Conservation (phyloP, 352 stramenopile genomes). For the Phytophthora brassicae region DNA sequence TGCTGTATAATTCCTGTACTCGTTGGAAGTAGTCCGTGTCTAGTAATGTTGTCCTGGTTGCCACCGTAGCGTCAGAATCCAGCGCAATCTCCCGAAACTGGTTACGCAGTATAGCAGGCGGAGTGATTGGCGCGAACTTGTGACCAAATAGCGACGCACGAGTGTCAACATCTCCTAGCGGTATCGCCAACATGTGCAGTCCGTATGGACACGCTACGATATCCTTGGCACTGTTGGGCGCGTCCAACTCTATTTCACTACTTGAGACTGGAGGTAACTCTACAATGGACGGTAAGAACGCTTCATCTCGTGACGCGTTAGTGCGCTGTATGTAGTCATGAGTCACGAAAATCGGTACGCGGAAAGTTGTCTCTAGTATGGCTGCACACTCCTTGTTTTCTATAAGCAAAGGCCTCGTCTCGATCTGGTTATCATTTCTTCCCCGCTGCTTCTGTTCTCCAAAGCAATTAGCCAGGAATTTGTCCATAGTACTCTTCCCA, state of each 20-base stretch:
- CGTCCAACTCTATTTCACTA: not conserved
- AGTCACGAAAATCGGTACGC: slow-evolving; percentile 49
- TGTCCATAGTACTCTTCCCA: not conserved
- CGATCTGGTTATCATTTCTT: not conserved
- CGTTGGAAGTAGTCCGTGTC: slow-evolving; percentile 23
- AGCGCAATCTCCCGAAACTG: slow-evolving; percentile 31
- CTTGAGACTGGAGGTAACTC: slow-evolving; percentile 6
- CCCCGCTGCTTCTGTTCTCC: slow-evolving; percentile 3
- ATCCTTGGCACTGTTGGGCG: slow-evolving; percentile 5
- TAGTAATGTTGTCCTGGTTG: slow-evolving; percentile 17
- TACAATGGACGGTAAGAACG: slow-evolving; percentile 42
- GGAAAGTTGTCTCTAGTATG: slow-evolving; percentile 42
- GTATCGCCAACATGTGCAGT: slow-evolving; percentile 57
- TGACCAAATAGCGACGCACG: slow-evolving; percentile 33
- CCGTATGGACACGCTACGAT: slow-evolving; percentile 56
- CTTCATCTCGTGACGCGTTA: slow-evolving; percentile 32
- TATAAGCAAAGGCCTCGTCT: slow-evolving; percentile 21
- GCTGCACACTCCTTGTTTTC: slow-evolving; percentile 34
- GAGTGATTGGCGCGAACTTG: slow-evolving; percentile 32
- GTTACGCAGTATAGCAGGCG: not conserved
- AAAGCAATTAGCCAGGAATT: slow-evolving; percentile 31
- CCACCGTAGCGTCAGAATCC: slow-evolving; percentile 21
- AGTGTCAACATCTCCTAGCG: slow-evolving; percentile 9
- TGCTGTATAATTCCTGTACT: slow-evolving; percentile 18
- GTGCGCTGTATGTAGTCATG: slow-evolving; percentile 77